These are phyloP conservation scores for Saccharomycopsis fibuligera DNA, from an alignment of 805 yeast genomes.

Conservation along the genomic window DNA sequence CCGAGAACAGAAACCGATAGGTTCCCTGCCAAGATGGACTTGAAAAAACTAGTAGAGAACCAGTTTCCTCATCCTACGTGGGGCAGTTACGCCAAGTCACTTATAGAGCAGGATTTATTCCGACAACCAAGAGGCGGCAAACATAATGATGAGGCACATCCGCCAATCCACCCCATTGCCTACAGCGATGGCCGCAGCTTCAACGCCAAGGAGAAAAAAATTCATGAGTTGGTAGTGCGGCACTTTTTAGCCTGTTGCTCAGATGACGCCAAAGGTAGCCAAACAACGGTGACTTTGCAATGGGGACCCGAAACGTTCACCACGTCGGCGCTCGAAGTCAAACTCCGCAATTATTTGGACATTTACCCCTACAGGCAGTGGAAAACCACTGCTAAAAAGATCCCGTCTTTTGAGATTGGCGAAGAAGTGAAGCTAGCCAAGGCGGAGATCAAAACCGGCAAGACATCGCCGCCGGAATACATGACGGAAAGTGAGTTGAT, in stretches of 20 bases:
- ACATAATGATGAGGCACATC: conserved; percentile 93
- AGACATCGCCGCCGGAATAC: conserved; percentile 72
- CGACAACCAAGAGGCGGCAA: conserved; percentile 71
- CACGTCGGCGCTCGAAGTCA: conserved; percentile 68
- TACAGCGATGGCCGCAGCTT: conserved; percentile 32
- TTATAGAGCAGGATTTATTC: conserved; percentile 41
- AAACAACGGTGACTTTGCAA: conserved; percentile 51
- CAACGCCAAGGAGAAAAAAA: conserved; percentile 49
- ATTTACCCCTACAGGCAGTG: conserved; percentile 71
- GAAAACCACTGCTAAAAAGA: conserved; percentile 51
- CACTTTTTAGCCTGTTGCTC: conserved; percentile 91
- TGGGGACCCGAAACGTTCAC: conserved; percentile 79
- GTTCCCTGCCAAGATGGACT: conserved; percentile 73
- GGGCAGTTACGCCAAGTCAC: conserved; percentile 60
- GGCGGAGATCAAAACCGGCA: conserved; percentile 63
- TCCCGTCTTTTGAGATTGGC: conserved; percentile 58
- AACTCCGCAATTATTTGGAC: conserved; percentile 71
- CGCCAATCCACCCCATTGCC: conserved; percentile 89
- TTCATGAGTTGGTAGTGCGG: conserved; percentile 81
- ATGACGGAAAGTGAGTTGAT: conserved; percentile 91
- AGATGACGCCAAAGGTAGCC: conserved; percentile 76
- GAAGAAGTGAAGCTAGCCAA: conserved; percentile 50
- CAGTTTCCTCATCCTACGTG: conserved; percentile 54
- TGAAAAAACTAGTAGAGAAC: conserved; percentile 50
- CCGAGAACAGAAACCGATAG: conserved; percentile 97